phyloP scores from a whole-genome alignment of 768 basidiomycete genomes.

The Lactarius deliciosus region DNA sequence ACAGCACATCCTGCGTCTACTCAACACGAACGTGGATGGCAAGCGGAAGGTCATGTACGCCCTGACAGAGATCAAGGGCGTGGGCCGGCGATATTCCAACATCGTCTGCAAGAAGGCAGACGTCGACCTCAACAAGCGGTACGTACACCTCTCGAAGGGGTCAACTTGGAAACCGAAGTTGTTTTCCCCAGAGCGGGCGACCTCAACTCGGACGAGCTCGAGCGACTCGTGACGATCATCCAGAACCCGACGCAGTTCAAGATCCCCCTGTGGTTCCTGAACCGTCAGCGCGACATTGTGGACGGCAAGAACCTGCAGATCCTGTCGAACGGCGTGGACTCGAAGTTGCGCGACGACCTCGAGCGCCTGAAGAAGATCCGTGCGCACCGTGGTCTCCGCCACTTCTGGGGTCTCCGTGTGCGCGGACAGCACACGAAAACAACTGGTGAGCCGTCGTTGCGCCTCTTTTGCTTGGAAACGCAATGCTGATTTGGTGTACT shows the following conservation, averaged over 20 bases:
- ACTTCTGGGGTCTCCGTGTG: conserved; percentile 93
- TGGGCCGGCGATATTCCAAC: conserved; percentile 97
- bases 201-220: conserved; percentile 98
- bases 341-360: conserved; percentile 96
- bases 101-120: conserved; percentile 99
- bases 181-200: conserved; percentile 78
- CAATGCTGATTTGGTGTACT: not conserved
- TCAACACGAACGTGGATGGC: conserved; percentile 99
- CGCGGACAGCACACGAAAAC: conserved; percentile 99
- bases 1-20: conserved; percentile 97
- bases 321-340: conserved; percentile 94
- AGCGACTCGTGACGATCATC: conserved; percentile 98
- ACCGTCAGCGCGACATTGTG: conserved; percentile 97
- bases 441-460: conserved; percentile 58
- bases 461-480: too few relatives aligned
- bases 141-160: conserved; percentile 33
- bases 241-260: conserved; percentile 99
- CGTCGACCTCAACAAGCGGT: conserved; percentile 99
- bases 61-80: conserved; percentile 99
- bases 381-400: conserved; percentile 90
- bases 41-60: conserved; percentile 99
- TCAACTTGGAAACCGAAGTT: too few relatives aligned
- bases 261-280: conserved; percentile 98
- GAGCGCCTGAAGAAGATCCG: conserved; percentile 99
- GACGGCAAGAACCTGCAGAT: conserved; percentile 98